phyloP scores from a whole-genome alignment of 1,284 basidiomycete species.

The Ceratobasidium sp. region DNA sequence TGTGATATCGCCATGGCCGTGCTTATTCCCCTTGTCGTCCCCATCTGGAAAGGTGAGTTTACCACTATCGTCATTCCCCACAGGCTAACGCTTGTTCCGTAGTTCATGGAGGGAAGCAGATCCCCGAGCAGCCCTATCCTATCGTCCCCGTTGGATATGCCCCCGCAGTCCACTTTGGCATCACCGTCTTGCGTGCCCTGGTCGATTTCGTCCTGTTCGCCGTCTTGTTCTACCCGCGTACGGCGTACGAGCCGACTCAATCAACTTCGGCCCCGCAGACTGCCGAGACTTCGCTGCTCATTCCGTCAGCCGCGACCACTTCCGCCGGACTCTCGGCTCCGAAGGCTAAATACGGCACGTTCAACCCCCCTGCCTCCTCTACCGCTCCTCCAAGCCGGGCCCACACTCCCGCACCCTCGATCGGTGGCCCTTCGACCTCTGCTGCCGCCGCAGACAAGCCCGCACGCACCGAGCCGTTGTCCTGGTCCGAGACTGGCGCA shows the following conservation, averaged over 20 bases:
- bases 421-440: constrained; percentile 43
- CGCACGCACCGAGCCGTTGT: constrained; percentile 52
- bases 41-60: constrained; percentile 56
- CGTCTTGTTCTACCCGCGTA: constrained; percentile 64
- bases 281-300: constrained; percentile 57
- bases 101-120: constrained; percentile 24
- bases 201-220: constrained; percentile 65
- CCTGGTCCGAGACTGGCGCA: constrained; percentile 66
- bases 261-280: constrained; percentile 56
- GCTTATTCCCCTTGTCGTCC: constrained; percentile 59
- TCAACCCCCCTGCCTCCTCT: constrained; percentile 51
- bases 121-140: constrained; percentile 51
- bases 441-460: constrained; percentile 33
- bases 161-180: constrained; percentile 63
- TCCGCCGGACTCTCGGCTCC: constrained; percentile 39
- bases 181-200: constrained; percentile 69
- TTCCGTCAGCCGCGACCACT: constrained; percentile 51
- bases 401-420: constrained; percentile 64
- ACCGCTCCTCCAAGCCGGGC: constrained; percentile 65
- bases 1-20: constrained; percentile 67
- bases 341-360: constrained; percentile 43
- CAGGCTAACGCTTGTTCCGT: background rate
- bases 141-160: constrained; percentile 52
- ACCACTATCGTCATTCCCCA: background rate
- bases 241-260: constrained; percentile 62